These are phyloP conservation scores for Picocystis sp. DNA, from an alignment of 163 green algal species.

Conservation along the genomic window DNA sequence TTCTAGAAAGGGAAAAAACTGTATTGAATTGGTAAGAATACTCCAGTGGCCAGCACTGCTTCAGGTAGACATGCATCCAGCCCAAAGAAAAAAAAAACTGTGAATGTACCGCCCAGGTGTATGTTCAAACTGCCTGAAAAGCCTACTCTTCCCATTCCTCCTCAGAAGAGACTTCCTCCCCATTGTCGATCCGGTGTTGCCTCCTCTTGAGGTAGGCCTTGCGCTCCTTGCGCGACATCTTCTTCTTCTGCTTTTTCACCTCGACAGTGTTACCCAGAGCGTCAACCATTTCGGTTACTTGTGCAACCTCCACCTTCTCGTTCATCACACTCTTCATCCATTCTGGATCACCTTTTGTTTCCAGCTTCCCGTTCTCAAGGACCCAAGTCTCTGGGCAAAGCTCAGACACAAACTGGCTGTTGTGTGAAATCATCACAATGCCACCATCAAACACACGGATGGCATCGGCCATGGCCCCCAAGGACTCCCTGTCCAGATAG, in stretches of 20 bases:
- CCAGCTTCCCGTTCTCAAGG: conserved; percentile 42
- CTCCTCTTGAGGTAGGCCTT: conserved; percentile 22
- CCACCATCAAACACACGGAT: conserved; percentile 79
- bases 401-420: conserved; percentile 58
- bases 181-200: neutral
- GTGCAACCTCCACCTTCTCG: conserved; percentile 68
- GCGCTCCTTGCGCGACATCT: conserved; percentile 22
- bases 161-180: conserved; percentile 2
- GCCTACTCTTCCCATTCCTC: neutral
- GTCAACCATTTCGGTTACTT: conserved; percentile 47
- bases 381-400: conserved; percentile 66
- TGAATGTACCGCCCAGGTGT: too few species aligned
- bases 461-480: conserved; percentile 63
- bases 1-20: too few species aligned
- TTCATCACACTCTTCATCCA: conserved; percentile 20
- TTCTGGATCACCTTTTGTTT: conserved; percentile 23
- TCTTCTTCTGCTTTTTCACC: conserved; percentile 72
- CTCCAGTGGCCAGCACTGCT: too few species aligned
- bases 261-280: conserved; percentile 84
- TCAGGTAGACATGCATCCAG: too few species aligned
- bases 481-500: conserved; percentile 79
- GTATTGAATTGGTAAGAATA: too few species aligned
- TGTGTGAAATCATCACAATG: conserved; percentile 83
- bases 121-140: too few species aligned
- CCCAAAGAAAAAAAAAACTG: too few species aligned